Percentiles rank a stretch among this genome's conserved stretches.
These are phyloP conservation scores for Cytospora schulzeri DNA, from an alignment of 2,329 filamentous ascomycete species.

Conservation along the genomic window DNA sequence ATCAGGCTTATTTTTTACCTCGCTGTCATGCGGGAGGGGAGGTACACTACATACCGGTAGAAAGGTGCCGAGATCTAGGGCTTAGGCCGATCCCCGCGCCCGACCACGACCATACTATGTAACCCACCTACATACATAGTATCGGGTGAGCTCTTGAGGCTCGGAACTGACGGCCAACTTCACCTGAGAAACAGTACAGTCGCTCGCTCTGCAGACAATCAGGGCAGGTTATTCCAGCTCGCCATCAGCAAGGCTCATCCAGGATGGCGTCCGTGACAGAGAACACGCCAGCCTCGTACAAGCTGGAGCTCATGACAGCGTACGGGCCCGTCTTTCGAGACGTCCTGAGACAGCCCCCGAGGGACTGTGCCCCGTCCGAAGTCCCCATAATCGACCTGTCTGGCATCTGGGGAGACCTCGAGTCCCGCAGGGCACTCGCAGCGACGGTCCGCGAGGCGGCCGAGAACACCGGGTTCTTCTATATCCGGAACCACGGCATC, in stretches of 20 bases:
- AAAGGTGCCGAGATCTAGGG: neutral
- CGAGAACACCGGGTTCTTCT: constrained; percentile 50
- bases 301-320: constrained; percentile 47
- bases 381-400: constrained; percentile 51
- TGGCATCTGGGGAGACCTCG: constrained; percentile 38
- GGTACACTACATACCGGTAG: too few relatives aligned
- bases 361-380: constrained; percentile 43
- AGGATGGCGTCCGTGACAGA: constrained; percentile 27
- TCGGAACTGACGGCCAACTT: neutral
- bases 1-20: too few relatives aligned
- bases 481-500: constrained; percentile 49
- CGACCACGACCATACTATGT: neutral
- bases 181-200: neutral
- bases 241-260: too few relatives aligned
- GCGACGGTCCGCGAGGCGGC: constrained; percentile 42
- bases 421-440: constrained; percentile 42
- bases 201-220: neutral
- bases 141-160: neutral
- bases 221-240: neutral
- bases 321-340: constrained; percentile 47
- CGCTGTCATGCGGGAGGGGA: too few relatives aligned
- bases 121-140: neutral
- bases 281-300: constrained; percentile 35
- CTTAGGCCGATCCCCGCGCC: neutral
- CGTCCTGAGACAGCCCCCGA: constrained; percentile 44